Conservation (phyloP, 106 monocot species). For the Dendrobium nobile region DNA sequence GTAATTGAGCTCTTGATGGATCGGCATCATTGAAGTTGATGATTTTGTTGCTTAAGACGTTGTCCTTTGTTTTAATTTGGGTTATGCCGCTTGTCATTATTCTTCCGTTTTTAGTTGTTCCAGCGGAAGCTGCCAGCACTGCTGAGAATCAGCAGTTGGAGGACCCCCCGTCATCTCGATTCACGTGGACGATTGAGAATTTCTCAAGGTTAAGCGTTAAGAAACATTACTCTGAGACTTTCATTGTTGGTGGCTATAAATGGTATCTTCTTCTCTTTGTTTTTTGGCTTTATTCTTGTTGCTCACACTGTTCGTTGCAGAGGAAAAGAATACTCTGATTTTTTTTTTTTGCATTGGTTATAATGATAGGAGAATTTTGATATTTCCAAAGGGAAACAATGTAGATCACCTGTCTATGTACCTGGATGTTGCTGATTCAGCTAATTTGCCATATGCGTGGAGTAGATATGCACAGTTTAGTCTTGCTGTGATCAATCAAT, state of each 20-base stretch:
- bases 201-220: slow-evolving; percentile 75
- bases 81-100: not conserved
- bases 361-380: slow-evolving; percentile 47
- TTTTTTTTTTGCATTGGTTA: slow-evolving; percentile 5
- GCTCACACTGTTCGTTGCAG: not conserved
- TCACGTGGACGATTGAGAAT: slow-evolving; percentile 92
- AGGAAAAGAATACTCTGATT: not conserved
- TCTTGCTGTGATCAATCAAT: slow-evolving; percentile 54
- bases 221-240: slow-evolving; percentile 86
- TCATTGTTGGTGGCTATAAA: slow-evolving; percentile 76
- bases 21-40: not conserved
- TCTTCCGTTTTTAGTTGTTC: slow-evolving; percentile 28
- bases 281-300: not conserved
- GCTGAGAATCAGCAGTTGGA: slow-evolving; percentile 78
- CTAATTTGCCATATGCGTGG: slow-evolving; percentile 56
- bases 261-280: slow-evolving; percentile 35
- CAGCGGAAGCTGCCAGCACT: slow-evolving; percentile 41
- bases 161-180: slow-evolving; percentile 70
- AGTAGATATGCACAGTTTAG: slow-evolving; percentile 67
- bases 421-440: slow-evolving; percentile 62
- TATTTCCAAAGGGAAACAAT: slow-evolving; percentile 76
- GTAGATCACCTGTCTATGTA: slow-evolving; percentile 72
- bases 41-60: not conserved
- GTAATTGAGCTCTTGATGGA: not conserved
- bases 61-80: not conserved